These are phyloP conservation scores for Phymatotrichopsis omnivora DNA, from an alignment of 2,329 filamentous ascomycete genomes.

Conservation along the genomic window DNA sequence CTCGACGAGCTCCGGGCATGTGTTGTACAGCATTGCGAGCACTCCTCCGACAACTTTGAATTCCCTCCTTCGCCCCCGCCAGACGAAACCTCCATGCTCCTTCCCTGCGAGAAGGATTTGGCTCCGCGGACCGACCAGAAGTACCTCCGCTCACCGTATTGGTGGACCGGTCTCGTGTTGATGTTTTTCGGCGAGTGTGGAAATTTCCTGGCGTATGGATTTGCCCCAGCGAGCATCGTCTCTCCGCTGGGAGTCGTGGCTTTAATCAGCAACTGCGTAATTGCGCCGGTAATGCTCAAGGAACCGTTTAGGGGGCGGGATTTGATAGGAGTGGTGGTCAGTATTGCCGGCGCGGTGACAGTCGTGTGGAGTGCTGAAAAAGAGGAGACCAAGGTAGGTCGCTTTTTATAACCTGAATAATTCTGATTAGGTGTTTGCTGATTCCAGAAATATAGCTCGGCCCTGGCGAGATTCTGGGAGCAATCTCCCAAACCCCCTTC, in stretches of 20 bases:
- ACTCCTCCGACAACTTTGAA: not conserved
- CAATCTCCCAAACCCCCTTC: slow-evolving; percentile 81
- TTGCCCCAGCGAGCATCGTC: slow-evolving; percentile 93
- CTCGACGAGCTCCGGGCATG: not conserved
- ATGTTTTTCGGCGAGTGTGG: slow-evolving; percentile 91
- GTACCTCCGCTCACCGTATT: slow-evolving; percentile 85
- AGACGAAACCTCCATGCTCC: slow-evolving; percentile 11
- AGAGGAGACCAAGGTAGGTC: slow-evolving; percentile 60
- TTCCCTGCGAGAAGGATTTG: slow-evolving; percentile 17
- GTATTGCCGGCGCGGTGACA: slow-evolving; percentile 77
- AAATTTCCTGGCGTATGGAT: slow-evolving; percentile 95
- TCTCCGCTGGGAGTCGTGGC: slow-evolving; percentile 95
- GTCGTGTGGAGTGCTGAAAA: slow-evolving; percentile 86
- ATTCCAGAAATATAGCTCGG: slow-evolving; percentile 45
- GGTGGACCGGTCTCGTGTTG: slow-evolving; percentile 88
- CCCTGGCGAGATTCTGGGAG: slow-evolving; percentile 77
- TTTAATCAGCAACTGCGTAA: slow-evolving; percentile 90
- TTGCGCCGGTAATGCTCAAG: slow-evolving; percentile 87
- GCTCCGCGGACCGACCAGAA: slow-evolving; percentile 35
- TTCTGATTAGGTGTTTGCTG: slow-evolving; percentile 6
- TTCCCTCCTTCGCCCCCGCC: not conserved
- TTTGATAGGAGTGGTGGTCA: slow-evolving; percentile 76
- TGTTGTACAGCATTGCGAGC: not conserved
- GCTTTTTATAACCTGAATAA: not conserved
- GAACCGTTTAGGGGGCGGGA: slow-evolving; percentile 79